Base-by-base conservation (phyloP, 345 rosid genomes). In the Citrus trifoliata region DNA sequence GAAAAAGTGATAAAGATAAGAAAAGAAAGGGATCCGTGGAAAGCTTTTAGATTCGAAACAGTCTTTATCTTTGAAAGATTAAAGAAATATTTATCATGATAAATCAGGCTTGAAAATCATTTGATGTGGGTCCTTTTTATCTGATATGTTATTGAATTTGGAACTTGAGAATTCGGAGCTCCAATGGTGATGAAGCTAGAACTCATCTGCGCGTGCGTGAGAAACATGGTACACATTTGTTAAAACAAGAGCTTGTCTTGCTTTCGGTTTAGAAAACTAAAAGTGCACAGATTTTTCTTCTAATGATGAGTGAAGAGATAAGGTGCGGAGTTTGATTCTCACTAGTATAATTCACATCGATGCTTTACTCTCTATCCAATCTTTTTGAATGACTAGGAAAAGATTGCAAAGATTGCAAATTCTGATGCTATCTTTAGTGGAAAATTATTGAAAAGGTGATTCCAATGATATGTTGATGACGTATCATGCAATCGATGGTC, bases 261-360 rank as follows among this genome's bases (percentile, higher is more conserved):
- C 53, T 59, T 60, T 73, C 66, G 16, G 21, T n/a, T 59, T 35
- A n/a, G 53, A 73, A 56, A 72, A 71, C 62, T 51, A 24, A 73
- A 73, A 73, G 53, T 13, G 22, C 5, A 1, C 4, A 30, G 22
- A 16, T 16, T 58, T 22, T 58, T n/a, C n/a, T 13, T 24, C 65
- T 73, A 56, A 48, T 70, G 37, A 70, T 70, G 68, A 64, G 21
- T 64, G 2, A 32, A 64, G 68, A 64, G 68, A 30, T 30, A 64
- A 30, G 68, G 19, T 18, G 33, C 19, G 16, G 37, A 63, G 22
- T 53, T 53, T 53, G 1, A 53, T 53, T 18, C 1, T 18, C 21
- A 51, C 18, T 51, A 51, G 1, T 4, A 18, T 51, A 51, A 16
- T 51, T 16, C 56, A 51, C 56, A 14, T 51, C 0, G 56, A 5